Evolutionary conservation across 106 monocot species (phyloP).

Genomic region (Hemerocallis citrina): DNA sequence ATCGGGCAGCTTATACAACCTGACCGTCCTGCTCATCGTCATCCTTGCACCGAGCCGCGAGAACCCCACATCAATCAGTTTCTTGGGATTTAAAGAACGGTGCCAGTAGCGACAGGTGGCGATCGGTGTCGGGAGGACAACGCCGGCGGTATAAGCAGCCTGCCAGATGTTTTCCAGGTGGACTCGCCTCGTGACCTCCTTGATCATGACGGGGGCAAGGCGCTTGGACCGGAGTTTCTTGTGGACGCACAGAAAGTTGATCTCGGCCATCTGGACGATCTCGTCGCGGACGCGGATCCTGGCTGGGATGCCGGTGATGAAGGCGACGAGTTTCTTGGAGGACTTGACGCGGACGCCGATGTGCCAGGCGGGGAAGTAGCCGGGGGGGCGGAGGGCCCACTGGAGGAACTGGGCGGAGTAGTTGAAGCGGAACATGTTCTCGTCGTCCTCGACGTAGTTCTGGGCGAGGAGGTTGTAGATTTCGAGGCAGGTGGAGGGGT

Average conservation of each 20-base stretch:
- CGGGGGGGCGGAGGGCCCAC: constrained; percentile 80
- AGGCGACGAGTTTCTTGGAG: constrained; percentile 74
- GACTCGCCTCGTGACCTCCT: constrained; percentile 65
- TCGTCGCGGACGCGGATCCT: constrained; percentile 47
- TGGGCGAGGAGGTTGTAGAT: constrained; percentile 60
- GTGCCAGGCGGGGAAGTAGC: constrained; percentile 65
- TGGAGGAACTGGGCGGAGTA: constrained; percentile 73
- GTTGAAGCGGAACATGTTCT: constrained; percentile 94
- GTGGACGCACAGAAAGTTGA: constrained; percentile 80
- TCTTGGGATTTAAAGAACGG: constrained; percentile 71
- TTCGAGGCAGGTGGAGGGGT: constrained; percentile 43
- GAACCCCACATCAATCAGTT: constrained; percentile 75
- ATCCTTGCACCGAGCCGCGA: constrained; percentile 59
- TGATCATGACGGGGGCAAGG: constrained; percentile 74
- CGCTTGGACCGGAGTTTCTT: constrained; percentile 81
- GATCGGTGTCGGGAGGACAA: constrained; percentile 66
- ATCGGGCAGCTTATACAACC: constrained; percentile 59
- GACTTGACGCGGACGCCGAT: constrained; percentile 69
- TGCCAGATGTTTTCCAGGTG: constrained; percentile 76
- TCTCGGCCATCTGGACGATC: constrained; percentile 63
- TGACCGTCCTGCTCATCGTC: constrained; percentile 73
- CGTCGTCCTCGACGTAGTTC: constrained; percentile 94
- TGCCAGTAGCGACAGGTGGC: constrained; percentile 78
- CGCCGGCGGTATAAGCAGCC: constrained; percentile 73
- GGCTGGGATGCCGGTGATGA: constrained; percentile 78